Evolutionary conservation across 2,329 filamentous ascomycete species (phyloP).

Genomic region (Fusarium xylarioides): DNA sequence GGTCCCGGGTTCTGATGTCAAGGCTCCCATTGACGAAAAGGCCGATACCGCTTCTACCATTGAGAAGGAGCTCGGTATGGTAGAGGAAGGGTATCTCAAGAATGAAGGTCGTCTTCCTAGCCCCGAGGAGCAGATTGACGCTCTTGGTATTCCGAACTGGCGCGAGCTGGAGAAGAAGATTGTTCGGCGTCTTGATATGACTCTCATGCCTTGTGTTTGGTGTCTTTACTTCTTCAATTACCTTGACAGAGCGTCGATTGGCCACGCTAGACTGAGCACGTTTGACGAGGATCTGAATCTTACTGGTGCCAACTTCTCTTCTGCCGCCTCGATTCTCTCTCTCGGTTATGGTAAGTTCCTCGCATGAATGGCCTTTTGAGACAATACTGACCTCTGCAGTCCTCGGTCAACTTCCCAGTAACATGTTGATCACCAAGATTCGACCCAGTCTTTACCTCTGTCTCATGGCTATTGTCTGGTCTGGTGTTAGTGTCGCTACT

Average conservation of each 20-base stretch:
- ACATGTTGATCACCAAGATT: conserved; percentile 16
- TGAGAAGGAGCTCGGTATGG: conserved; percentile 1
- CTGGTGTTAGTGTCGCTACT: conserved; percentile 3
- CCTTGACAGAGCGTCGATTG: conserved; percentile 10
- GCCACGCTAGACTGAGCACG: neutral
- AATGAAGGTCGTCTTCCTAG: conserved; percentile 2
- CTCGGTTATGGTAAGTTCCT: conserved; percentile 1
- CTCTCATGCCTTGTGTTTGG: conserved; percentile 19
- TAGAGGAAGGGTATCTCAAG: conserved; percentile 10
- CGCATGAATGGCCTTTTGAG: fast-evolving
- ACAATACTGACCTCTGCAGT: neutral
- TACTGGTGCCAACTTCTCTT: conserved; percentile 3
- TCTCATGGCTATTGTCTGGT: conserved; percentile 15
- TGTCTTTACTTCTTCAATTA: conserved; percentile 25
- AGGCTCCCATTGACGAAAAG: neutral
- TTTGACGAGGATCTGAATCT: conserved; percentile 2
- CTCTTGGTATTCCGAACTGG: conserved; percentile 6
- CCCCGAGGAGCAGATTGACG: conserved; percentile 13
- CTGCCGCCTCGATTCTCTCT: conserved; percentile 15
- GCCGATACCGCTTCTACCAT: neutral
- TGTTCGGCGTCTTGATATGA: conserved; percentile 8
- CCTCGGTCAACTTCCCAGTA: conserved; percentile 9
- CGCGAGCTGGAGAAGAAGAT: conserved; percentile 18
- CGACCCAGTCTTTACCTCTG: conserved; percentile 9
- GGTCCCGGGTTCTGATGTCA: neutral